phyloP scores from a whole-genome alignment of 768 basidiomycete species.

The Psilocybe sp. region DNA sequence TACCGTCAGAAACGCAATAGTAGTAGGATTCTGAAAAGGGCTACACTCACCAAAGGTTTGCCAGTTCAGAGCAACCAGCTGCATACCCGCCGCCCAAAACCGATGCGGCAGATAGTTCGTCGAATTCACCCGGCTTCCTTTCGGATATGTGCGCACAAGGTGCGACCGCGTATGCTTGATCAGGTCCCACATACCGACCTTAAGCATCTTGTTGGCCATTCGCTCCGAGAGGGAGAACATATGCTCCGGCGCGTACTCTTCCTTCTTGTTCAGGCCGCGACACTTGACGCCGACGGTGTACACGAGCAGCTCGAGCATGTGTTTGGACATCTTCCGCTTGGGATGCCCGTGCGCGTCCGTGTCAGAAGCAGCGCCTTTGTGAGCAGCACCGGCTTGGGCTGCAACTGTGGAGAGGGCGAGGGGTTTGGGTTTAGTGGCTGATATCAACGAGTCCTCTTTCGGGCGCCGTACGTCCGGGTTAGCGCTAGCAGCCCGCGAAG shows the following conservation, averaged over 20 bases:
- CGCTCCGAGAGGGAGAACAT: constrained; percentile 92
- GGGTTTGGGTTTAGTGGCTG: too few relatives aligned
- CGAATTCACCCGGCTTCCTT: constrained; percentile 75
- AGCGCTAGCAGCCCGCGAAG: too few relatives aligned
- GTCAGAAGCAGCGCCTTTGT: constrained; percentile 9
- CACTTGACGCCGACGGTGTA: constrained; percentile 97
- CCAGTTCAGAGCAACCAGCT: constrained; percentile 95
- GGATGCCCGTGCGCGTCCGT: constrained; percentile 18
- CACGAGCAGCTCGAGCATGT: constrained; percentile 73
- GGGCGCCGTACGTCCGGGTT: too few relatives aligned
- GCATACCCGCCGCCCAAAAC: constrained; percentile 87
- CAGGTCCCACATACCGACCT: constrained; percentile 63
- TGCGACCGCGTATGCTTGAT: constrained; percentile 86
- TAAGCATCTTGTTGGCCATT: constrained; percentile 72
- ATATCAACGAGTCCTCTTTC: too few relatives aligned
- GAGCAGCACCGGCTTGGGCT: neutral
- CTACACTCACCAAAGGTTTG: constrained; percentile 85
- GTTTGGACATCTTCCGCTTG: constrained; percentile 71
- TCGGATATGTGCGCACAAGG: constrained; percentile 84
- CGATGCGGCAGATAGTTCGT: constrained; percentile 87
- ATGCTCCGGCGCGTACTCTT: constrained; percentile 82
- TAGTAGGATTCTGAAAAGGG: too few relatives aligned
- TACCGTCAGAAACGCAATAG: neutral
- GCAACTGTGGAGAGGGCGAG: neutral
- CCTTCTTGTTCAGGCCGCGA: constrained; percentile 83